phyloP scores from a whole-genome alignment of 1,284 basidiomycete genomes.

The Schizophyllum commune region DNA sequence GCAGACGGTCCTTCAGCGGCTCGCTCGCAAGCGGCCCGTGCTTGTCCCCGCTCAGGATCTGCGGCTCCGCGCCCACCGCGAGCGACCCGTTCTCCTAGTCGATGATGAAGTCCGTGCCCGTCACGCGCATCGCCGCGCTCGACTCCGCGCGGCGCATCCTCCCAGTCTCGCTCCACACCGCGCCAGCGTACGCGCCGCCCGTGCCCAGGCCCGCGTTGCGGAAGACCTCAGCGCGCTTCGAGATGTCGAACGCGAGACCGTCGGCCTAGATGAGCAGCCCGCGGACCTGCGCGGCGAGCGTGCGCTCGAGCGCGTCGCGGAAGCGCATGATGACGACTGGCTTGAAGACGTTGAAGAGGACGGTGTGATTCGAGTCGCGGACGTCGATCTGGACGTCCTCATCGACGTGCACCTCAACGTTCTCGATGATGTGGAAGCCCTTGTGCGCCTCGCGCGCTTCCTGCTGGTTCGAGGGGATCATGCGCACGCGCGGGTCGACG shows the following conservation, averaged over 20 bases:
- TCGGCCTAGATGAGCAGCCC: conserved; percentile 42
- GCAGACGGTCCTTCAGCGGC: conserved; percentile 22
- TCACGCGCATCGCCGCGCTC: conserved; percentile 40
- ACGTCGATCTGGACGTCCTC: conserved; percentile 46
- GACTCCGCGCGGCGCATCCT: conserved; percentile 31
- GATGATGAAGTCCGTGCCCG: conserved; percentile 53
- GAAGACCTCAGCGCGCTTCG: conserved; percentile 51
- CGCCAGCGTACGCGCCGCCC: conserved; percentile 41
- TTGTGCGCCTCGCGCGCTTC: conserved; percentile 27
- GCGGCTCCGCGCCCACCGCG: conserved; percentile 62
- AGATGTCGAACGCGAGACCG: conserved; percentile 47
- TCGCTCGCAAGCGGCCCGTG: conserved; percentile 51
- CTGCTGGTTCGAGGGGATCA: conserved; percentile 41
- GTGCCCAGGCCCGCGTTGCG: conserved; percentile 47
- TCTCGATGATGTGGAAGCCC: conserved; percentile 50
- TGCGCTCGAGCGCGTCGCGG: conserved; percentile 45
- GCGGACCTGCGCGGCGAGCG: conserved; percentile 45
- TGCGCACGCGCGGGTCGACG: conserved; percentile 51
- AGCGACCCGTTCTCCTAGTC: conserved; percentile 30
- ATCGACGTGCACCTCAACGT: conserved; percentile 39
- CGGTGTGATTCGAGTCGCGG: conserved; percentile 50
- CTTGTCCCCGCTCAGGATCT: conserved; percentile 57
- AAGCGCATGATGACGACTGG: conserved; percentile 47
- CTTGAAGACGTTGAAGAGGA: conserved; percentile 51
- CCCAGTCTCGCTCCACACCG: conserved; percentile 59